phyloP scores from a whole-genome alignment of 495 filamentous ascomycete genomes.

The Emericellopsis terricola region DNA sequence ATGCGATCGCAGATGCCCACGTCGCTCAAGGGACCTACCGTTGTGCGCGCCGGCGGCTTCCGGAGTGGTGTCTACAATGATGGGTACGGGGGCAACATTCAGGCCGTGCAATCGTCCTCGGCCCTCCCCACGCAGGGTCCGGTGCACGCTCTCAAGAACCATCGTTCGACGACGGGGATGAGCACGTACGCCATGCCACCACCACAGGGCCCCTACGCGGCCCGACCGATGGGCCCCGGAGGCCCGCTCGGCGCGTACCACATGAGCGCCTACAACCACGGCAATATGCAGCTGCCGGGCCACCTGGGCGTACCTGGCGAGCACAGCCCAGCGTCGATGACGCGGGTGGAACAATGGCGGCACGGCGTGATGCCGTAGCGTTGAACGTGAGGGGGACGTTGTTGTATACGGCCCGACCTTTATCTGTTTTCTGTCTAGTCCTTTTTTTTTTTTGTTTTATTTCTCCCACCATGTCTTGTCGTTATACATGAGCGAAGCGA shows the following conservation, averaged over 20 bases:
- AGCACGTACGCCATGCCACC: slow-evolving; percentile 6
- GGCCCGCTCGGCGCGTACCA: slow-evolving; percentile 6
- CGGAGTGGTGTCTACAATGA: slow-evolving; percentile 33
- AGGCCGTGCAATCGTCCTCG: slow-evolving; percentile 4
- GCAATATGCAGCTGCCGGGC: slow-evolving; percentile 7
- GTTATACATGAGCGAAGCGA: too few species aligned
- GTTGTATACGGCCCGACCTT: too few species aligned
- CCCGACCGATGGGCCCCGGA: neutral
- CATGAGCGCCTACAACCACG: slow-evolving; percentile 4
- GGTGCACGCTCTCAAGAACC: slow-evolving; percentile 6
- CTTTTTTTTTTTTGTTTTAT: too few species aligned
- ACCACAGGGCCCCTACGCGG: slow-evolving; percentile 1
- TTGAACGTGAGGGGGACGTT: neutral
- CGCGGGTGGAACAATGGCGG: slow-evolving; percentile 82
- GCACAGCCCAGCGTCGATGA: slow-evolving; percentile 34
- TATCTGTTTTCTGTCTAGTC: too few species aligned
- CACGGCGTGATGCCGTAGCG: slow-evolving; percentile 48
- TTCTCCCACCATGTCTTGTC: too few species aligned
- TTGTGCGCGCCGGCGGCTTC: slow-evolving; percentile 22
- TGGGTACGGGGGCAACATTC: slow-evolving; percentile 20
- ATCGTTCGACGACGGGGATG: slow-evolving; percentile 7
- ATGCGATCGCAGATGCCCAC: slow-evolving; percentile 23
- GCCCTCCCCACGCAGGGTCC: slow-evolving; percentile 5
- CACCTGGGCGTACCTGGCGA: slow-evolving; percentile 9
- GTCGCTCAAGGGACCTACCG: slow-evolving; percentile 12